phyloP scores from a whole-genome alignment of 345 rosid species.

The sweet orange (Citrus sinensis) region DVS_A1.0 CM039161.1:4472501-4473000 shows the following conservation, averaged over 20 bases:
- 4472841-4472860: background rate
- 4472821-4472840: background rate
- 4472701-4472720: background rate
- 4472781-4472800: too few relatives aligned
- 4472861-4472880: too few relatives aligned
- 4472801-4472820: background rate
- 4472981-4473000: rapidly evolving
- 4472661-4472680: background rate
- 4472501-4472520: background rate
- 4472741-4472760: background rate
- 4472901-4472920: too few relatives aligned
- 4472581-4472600: background rate
- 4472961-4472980: too few relatives aligned
- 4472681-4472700: background rate
- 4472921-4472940: too few relatives aligned
- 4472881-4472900: too few relatives aligned
- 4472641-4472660: background rate
- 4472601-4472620: background rate
- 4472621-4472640: background rate
- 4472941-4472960: rapidly evolving
- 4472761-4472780: background rate
- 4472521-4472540: background rate
- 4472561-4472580: background rate
- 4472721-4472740: background rate
- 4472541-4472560: background rate